These are phyloP conservation scores for Pleurotus tuber-regium DNA, from an alignment of 768 basidiomycete species.

Conservation along the genomic window DNA sequence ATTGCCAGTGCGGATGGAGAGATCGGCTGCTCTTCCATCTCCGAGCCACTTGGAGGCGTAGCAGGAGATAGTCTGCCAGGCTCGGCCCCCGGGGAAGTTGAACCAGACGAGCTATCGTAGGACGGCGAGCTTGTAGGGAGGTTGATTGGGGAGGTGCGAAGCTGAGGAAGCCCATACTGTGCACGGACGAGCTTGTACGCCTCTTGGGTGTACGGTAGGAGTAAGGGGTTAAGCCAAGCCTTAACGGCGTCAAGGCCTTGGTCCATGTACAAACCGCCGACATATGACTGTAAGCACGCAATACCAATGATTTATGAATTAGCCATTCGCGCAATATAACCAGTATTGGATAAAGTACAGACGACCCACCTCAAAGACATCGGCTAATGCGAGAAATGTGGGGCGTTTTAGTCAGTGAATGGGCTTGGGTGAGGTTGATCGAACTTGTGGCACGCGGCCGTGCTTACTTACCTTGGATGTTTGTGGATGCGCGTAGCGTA, in stretches of 20 bases:
- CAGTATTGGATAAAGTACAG: not conserved
- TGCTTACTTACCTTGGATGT: constrained; percentile 68
- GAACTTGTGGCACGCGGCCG: constrained; percentile 3
- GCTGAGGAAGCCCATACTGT: constrained; percentile 59
- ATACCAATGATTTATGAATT: constrained; percentile 4
- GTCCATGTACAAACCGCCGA: constrained; percentile 76
- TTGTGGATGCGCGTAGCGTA: constrained; percentile 61
- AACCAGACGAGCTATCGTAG: constrained; percentile 11
- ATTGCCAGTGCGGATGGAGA: constrained; percentile 26
- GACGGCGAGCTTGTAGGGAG: constrained; percentile 21
- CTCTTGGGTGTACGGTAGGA: constrained; percentile 58
- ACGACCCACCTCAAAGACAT: constrained; percentile 69
- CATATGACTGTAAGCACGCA: constrained; percentile 55
- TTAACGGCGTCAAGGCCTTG: constrained; percentile 58
- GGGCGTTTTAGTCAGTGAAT: constrained; percentile 4
- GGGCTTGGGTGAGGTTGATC: constrained; percentile 1
- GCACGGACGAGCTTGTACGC: constrained; percentile 64
- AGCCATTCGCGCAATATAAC: constrained; percentile 1
- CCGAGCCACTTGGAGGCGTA: not conserved
- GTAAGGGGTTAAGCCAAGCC: constrained; percentile 59
- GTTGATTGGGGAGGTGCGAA: constrained; percentile 25
- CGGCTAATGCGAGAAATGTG: constrained; percentile 45
- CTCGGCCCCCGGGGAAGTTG: constrained; percentile 14
- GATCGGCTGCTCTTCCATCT: not conserved
- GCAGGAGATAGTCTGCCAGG: constrained; percentile 11